Base-by-base conservation (phyloP, 2,329 filamentous ascomycete genomes). In the Cordyceps tenuipes region DNA sequence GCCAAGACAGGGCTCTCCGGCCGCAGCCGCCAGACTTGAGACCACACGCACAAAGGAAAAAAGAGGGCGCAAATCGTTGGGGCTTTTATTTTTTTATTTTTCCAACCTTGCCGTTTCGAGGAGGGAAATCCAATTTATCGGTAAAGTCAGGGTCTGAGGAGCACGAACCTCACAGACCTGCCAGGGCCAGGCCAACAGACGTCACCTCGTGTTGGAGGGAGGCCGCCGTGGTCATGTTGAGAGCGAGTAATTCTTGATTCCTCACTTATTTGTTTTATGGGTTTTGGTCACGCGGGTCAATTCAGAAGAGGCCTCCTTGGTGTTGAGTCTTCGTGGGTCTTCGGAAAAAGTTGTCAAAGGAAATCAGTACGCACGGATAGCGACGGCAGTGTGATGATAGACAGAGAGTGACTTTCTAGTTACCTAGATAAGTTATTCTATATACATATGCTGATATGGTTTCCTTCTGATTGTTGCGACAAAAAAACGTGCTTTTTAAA, bases 151-250 rank as follows among this genome's bases (percentile, higher is more conserved):
- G 6, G 10, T 13, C 15, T 13, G 17, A 9, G 7, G 6, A 36
- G 23, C 29, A 10, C 44, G 10, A 17, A 8, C 41, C 15, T 17
- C 29, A 10, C 44, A 5, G 8, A 19, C 41, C 15, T 3, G 17
- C 44, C 52, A 19, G 52, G 43, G 17, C 17, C 15, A 31, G 55
- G 47, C 47, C 44, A 47, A 43, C 34, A 59, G 47, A 59, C 56
- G 56, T 59, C 56, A 59, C 26, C 47, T 34, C 39, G 36, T 46
- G 48, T 51, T 50, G 46, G 31, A 23, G 3, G 46, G 56, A 59
- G 56, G 56, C 56, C 56, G 56, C 56, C 55, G 31, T 51, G 39
- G 34, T 21, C 8, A 26, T 23, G 15, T n/a, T 6, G 13, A 15
- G 5, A 23, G 23, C n/a, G 26, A 19, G 7, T 8, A 12, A 41